A percentile compares a stretch with the other conserved stretches of the same genome.
Evolutionary conservation across 805 yeast species (phyloP).

Genomic region (Cyberlindnera xishuangbannaensis): DNA sequence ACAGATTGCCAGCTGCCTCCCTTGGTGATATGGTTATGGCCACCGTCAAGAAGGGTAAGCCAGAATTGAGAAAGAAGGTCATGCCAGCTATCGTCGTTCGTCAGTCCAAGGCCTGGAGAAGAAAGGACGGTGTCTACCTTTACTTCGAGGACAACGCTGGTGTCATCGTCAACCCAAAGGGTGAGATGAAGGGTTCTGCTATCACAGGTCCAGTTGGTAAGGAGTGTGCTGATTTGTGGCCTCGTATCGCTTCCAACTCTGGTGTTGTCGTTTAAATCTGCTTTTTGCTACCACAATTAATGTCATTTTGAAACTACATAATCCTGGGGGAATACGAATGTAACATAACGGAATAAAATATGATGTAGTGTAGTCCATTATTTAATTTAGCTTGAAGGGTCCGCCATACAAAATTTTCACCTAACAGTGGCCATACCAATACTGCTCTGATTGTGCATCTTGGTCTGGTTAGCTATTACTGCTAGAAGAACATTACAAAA

Average conservation of each 20-base stretch:
- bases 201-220: constrained; percentile 99
- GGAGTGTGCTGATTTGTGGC: constrained; percentile 99
- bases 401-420: constrained; percentile 3
- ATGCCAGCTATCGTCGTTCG: constrained; percentile 99
- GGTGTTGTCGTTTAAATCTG: constrained; percentile 93
- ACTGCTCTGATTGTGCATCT: too few species aligned
- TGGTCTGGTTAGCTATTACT: too few species aligned
- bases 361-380: constrained; percentile 3
- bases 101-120: constrained; percentile 99
- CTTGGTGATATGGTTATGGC: constrained; percentile 99
- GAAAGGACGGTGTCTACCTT: constrained; percentile 99
- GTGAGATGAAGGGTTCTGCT: constrained; percentile 99
- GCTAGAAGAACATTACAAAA: too few species aligned
- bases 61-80: constrained; percentile 99
- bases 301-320: constrained; percentile 24
- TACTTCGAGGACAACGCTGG: constrained; percentile 99
- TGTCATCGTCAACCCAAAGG: constrained; percentile 99
- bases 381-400: neutral
- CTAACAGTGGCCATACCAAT: constrained; percentile 5
- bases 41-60: constrained; percentile 99
- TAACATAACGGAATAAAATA: constrained; percentile 17
- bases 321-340: constrained; percentile 20
- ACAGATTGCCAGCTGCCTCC: constrained; percentile 99
- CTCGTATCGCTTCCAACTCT: constrained; percentile 99
- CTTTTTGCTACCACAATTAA: constrained; percentile 21